Conservation (phyloP, 78 protist genomes). For the Dictyostelium firmibasis region DNA sequence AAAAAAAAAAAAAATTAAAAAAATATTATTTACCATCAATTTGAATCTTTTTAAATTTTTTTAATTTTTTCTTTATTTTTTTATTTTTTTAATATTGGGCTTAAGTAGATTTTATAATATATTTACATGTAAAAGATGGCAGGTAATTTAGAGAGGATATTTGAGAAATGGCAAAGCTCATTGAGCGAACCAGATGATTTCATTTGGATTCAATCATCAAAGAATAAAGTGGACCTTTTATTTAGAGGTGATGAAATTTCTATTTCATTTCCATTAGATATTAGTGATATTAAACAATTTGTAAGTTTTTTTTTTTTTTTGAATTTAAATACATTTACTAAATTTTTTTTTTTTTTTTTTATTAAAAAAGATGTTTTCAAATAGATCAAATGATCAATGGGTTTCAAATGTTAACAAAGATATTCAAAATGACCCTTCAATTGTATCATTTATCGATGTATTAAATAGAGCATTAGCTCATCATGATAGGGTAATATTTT, state of each 20-base stretch:
- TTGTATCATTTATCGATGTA: background rate
- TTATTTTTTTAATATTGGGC: background rate
- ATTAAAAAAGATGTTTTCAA: background rate
- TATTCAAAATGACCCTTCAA: background rate
- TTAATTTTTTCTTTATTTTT: background rate
- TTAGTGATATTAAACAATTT: conserved; percentile 22
- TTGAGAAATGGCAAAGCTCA: conserved; percentile 46
- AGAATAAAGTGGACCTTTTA: conserved; percentile 30
- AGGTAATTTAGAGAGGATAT: conserved; percentile 55
- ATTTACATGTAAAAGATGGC: conserved; percentile 32
- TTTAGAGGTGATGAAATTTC: conserved; percentile 37
- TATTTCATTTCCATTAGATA: conserved; percentile 45
- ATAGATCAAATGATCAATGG: conserved; percentile 15
- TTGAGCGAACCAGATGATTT: conserved; percentile 40
- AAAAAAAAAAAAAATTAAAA: no score
- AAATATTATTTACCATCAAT: no score
- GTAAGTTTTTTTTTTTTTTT: conserved; percentile 14
- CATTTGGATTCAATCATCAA: conserved; percentile 66
- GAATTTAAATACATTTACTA: background rate
- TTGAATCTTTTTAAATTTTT: no score
- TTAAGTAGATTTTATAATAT: background rate
- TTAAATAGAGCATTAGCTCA: background rate
- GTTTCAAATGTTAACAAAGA: background rate
- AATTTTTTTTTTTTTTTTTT: background rate
- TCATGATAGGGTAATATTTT: background rate